These are phyloP conservation scores for Metarhizium album DNA, from an alignment of 2,329 filamentous ascomycete species.

Conservation along the genomic window DNA sequence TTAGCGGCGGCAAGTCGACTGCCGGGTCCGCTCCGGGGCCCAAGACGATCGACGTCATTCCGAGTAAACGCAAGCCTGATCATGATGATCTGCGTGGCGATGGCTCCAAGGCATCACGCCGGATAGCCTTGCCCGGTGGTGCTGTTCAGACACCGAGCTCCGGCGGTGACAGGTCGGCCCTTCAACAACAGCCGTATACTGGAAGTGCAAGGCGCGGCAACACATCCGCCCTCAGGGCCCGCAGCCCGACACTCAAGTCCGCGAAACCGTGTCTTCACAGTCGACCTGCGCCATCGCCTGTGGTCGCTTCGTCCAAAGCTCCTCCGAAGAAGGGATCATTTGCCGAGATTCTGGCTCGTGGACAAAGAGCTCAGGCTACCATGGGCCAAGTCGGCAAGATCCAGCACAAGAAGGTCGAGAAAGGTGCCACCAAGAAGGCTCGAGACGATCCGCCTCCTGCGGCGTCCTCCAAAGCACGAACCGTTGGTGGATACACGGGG, in stretches of 20 bases:
- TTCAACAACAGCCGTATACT: conserved; percentile 1
- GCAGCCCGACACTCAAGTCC: conserved; percentile 14
- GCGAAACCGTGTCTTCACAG: conserved; percentile 11
- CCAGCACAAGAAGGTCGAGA: conserved; percentile 64
- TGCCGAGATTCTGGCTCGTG: conserved; percentile 63
- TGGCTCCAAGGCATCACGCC: conserved; percentile 32
- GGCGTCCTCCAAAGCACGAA: conserved; percentile 17
- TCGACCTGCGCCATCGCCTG: conserved; percentile 14
- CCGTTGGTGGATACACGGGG: conserved; percentile 18
- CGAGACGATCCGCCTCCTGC: conserved; percentile 27
- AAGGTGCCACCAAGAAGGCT: conserved; percentile 42
- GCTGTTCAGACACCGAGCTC: conserved; percentile 3
- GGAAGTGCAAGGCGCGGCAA: conserved; percentile 8
- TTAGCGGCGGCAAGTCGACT: conserved; percentile 42
- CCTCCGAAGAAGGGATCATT: conserved; percentile 64
- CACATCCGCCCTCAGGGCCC: conserved; percentile 14
- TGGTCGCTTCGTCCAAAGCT: conserved; percentile 29
- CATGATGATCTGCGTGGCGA: conserved; percentile 32
- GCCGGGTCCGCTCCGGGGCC: conserved; percentile 20
- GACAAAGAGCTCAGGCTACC: conserved; percentile 51
- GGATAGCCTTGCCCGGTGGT: conserved; percentile 7
- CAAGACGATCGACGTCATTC: conserved; percentile 15
- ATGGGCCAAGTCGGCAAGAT: conserved; percentile 58
- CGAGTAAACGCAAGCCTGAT: conserved; percentile 48
- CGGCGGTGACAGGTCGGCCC: background rate